A percentile compares a stretch with the other conserved stretches of the same genome.
These are phyloP conservation scores for Oryza meridionalis DNA, from an alignment of 176 grass and related monocot species.

Conservation along the genomic window DNA sequence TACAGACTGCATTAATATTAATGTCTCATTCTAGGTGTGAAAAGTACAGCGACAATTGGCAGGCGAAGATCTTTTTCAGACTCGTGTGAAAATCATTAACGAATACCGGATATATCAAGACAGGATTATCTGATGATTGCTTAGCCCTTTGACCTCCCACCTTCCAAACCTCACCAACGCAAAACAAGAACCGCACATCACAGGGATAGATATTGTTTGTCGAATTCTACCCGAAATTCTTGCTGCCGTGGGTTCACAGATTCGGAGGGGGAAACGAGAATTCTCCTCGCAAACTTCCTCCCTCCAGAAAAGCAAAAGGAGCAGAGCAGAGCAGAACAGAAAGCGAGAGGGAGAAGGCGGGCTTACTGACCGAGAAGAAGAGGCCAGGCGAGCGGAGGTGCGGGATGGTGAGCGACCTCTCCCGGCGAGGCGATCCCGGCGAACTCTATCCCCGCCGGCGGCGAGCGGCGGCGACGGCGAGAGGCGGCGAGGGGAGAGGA, in stretches of 20 bases:
- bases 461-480: neutral
- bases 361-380: neutral
- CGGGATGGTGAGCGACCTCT: neutral
- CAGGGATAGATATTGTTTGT: no score
- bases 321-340: neutral
- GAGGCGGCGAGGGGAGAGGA: neutral
- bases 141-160: no score
- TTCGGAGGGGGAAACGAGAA: neutral
- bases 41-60: no score
- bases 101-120: neutral
- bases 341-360: neutral
- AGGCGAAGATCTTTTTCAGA: neutral
- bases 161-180: neutral
- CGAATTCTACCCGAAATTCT: neutral
- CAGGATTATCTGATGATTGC: neutral
- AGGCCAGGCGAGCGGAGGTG: neutral
- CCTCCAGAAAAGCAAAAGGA: neutral
- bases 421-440: neutral
- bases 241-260: no score
- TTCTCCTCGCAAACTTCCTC: neutral
- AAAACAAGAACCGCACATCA: neutral
- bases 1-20: no score
- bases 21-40: no score
- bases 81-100: neutral
- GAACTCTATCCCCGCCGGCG: no score